phyloP scores from a whole-genome alignment of 2,329 filamentous ascomycete genomes.

The Aspergillus melleus region DNA sequence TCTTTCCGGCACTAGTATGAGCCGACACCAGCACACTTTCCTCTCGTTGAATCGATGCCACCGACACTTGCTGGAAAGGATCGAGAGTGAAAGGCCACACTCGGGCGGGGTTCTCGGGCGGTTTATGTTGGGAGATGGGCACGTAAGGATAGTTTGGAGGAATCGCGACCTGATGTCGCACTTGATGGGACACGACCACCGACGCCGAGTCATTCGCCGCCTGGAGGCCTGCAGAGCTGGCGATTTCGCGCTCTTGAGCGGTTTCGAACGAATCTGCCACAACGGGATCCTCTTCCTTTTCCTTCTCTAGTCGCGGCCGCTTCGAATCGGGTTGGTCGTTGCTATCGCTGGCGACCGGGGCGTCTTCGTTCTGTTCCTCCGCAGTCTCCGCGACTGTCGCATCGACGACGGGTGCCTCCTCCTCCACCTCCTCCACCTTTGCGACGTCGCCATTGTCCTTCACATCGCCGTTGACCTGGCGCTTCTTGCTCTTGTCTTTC shows the following conservation, averaged over 20 bases:
- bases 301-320: conserved; percentile 53
- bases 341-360: conserved; percentile 20
- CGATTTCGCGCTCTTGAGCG: conserved; percentile 87
- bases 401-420: conserved; percentile 24
- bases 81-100: conserved; percentile 88
- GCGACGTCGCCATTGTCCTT: conserved; percentile 50
- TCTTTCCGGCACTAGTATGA: conserved; percentile 97
- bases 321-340: conserved; percentile 47
- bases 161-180: conserved; percentile 94
- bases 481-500: conserved; percentile 75
- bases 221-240: conserved; percentile 70
- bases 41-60: conserved; percentile 90
- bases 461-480: conserved; percentile 77
- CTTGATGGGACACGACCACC: conserved; percentile 90
- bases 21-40: conserved; percentile 97
- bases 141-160: conserved; percentile 93
- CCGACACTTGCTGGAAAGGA: conserved; percentile 93
- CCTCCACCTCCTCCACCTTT: conserved; percentile 40
- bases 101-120: conserved; percentile 82
- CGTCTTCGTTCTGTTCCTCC: conserved; percentile 17
- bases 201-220: conserved; percentile 60
- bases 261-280: conserved; percentile 94
- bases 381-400: conserved; percentile 15
- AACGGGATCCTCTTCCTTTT: conserved; percentile 71
- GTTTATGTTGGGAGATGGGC: conserved; percentile 90